Evolutionary conservation across 2,329 filamentous ascomycete genomes (phyloP), one percentile per base, ranked within the genome.

Genomic region (Rutstroemia sp.): DNA sequence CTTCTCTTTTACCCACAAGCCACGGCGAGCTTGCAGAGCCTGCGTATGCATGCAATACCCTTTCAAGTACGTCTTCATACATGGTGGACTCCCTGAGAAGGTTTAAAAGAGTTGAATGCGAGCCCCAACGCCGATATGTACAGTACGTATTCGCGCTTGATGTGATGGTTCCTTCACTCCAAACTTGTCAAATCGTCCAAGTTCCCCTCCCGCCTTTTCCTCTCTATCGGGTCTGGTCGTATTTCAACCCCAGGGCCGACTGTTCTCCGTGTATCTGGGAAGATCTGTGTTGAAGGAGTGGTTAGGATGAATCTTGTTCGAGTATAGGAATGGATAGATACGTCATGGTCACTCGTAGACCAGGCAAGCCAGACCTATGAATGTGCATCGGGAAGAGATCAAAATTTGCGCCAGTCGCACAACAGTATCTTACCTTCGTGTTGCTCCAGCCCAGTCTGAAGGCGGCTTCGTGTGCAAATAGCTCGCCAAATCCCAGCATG

Each of bases 401-500:
- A 25, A 2, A 10, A 14, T 3, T 9, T 23, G 16, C 8, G 27
- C 5, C 18, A 34, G 30, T 19, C 27, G 4, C n/a, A 18, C 16
- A 19, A 7, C 23, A 25, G 1, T 21, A 14, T 5, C 47, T 14
- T 79, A 96, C 94, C 83, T 94, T 95, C 59, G 94, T 97, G 54
- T 87, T 87, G 62, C 88, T 86, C 94, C 94, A 99, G 59, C 94
- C 94, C 65, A 97, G 76, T 67, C 92, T 79, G 70, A 92, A 99
- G 1, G 94, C 94, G 51, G 90, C 87, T 75, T 99, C 94, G 70
- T 99, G 94, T 54, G 94, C 94, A 72, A 99, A 92, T 52, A 99
- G 75, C 75, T 99, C 94, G 64, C 94, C 94, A 69, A 99, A 96
- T 2, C 94, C 94, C 67, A 99, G 75, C 94, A 99, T 99, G 78